Conservation (phyloP, 306 rosid genomes). For the Hippophae tibetana region DNA sequence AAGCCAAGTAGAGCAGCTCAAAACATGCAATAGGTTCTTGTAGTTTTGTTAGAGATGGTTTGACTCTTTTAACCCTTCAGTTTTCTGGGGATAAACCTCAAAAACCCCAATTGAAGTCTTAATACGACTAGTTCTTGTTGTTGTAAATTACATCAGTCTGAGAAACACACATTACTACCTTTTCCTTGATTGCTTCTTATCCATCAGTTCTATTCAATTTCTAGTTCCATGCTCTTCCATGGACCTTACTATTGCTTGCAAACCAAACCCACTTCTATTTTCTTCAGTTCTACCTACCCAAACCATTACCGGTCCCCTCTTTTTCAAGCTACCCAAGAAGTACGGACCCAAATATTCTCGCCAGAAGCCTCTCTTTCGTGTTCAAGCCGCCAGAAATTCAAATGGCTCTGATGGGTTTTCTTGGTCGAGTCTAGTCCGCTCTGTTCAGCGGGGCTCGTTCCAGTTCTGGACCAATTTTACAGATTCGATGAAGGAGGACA, state of each 20-base stretch:
- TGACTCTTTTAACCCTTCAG: background rate
- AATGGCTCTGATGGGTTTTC: conserved; percentile 47
- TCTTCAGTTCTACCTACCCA: conserved; percentile 29
- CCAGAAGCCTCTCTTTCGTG: conserved; percentile 44
- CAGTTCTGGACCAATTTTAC: conserved; percentile 58
- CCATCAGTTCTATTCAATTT: conserved; percentile 1
- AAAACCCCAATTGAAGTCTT: background rate
- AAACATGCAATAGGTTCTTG: no score
- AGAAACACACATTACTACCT: background rate
- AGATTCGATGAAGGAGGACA: conserved; percentile 58
- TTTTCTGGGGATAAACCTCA: conserved; percentile 1
- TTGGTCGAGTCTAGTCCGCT: conserved; percentile 34
- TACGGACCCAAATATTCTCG: conserved; percentile 19
- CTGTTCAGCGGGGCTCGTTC: conserved; percentile 53
- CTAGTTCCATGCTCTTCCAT: conserved; percentile 21
- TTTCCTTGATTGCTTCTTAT: background rate
- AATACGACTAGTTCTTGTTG: background rate
- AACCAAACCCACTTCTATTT: conserved; percentile 43
- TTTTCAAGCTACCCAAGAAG: conserved; percentile 29
- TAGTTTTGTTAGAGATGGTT: no score
- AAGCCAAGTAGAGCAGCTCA: no score
- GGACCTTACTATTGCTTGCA: conserved; percentile 31
- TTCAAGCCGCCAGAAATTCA: conserved; percentile 37
- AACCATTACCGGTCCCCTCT: conserved; percentile 20
- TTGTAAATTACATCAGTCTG: background rate